Base-by-base conservation (phyloP, 306 rosid species). In the Phaseolus lunatus region DNA sequence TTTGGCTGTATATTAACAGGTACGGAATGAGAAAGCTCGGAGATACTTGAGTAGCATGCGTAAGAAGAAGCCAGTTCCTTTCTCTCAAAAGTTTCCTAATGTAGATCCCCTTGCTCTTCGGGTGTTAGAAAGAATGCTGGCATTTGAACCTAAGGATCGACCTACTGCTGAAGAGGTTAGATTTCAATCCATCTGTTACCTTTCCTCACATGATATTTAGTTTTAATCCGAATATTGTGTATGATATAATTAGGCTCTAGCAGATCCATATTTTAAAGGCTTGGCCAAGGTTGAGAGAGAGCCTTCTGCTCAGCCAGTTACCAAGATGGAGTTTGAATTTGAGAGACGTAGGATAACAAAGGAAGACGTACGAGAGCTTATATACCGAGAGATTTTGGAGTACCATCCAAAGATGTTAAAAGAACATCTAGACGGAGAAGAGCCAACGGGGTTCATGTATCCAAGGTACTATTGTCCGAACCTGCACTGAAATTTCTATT, bases 221-320 rank as follows among this genome's bases (percentile, higher is more conserved):
- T 12, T 67, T 65, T 75, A 48, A 77, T 15, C 68, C 45, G 71
- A 75, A 56, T 49, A 23, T 64, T 75, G 3, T 68, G 66, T 66
- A 75, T 26, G 72, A 64, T 75, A 44, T 66, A 19, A 29, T 48
- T 76, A 92, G 97, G 97, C 97, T 70, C 87, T 92, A 50, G 96
- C 93, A 13, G 93, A 90, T 82, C 92, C 90, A 69, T 92, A 92
- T 85, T 92, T 92, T 81, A 90, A 92, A 83, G 96, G 97, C 70
- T 81, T 92, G 87, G 97, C 93, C 13, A 92, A 90, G 84, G 97
- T 90, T 72, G 97, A 92, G 84, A 86, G 97, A 84, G 97, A 92
- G 80, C 97, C 97, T 67, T 88, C 92, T 61, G 88, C 97, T 72
- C 96, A 86, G 78, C 93, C 96, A 49, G 93, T 92, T 58, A 92